Conservation (phyloP, 345 rosid species). For the Camelina laxa region DNA sequence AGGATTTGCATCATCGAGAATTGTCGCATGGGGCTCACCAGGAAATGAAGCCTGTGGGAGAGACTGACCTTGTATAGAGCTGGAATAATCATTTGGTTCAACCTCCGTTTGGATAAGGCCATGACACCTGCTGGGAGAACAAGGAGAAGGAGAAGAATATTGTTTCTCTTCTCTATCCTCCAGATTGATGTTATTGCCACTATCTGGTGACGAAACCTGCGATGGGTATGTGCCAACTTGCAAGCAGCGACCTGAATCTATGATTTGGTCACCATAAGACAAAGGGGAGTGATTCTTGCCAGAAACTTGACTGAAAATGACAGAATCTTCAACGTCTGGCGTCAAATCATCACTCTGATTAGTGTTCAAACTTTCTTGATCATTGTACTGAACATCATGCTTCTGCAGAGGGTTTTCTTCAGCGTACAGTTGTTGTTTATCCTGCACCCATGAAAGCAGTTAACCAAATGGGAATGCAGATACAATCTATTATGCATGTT, state of each 20-base stretch:
- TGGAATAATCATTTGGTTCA: conserved; percentile 35
- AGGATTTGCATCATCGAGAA: conserved; percentile 45
- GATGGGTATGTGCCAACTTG: conserved; percentile 46
- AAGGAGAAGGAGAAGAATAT: conserved; percentile 42
- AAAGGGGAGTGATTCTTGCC: conserved; percentile 20
- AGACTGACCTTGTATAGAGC: conserved; percentile 40
- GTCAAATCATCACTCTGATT: conserved; percentile 47
- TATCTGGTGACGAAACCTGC: conserved; percentile 45
- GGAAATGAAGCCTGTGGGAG: conserved; percentile 42
- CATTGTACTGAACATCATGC: conserved; percentile 44
- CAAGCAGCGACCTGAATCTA: conserved; percentile 40
- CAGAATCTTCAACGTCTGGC: conserved; percentile 41
- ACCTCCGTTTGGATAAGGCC: conserved; percentile 12
- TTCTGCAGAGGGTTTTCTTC: conserved; percentile 41
- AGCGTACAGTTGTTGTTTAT: conserved; percentile 43
- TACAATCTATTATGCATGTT: not conserved
- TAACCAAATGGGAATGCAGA: conserved; percentile 13
- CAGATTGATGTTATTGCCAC: conserved; percentile 32
- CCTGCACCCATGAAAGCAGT: conserved; percentile 38
- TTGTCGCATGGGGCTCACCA: conserved; percentile 42
- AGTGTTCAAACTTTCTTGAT: conserved; percentile 40
- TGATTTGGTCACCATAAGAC: conserved; percentile 32
- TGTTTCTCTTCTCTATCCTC: conserved; percentile 29
- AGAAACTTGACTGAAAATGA: conserved; percentile 39
- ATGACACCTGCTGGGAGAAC: conserved; percentile 33